A percentile compares a stretch with the other conserved stretches of the same genome.
Evolutionary conservation across 345 rosid species (phyloP).

Genomic region (Bruguiera gymnorhiza): DNA sequence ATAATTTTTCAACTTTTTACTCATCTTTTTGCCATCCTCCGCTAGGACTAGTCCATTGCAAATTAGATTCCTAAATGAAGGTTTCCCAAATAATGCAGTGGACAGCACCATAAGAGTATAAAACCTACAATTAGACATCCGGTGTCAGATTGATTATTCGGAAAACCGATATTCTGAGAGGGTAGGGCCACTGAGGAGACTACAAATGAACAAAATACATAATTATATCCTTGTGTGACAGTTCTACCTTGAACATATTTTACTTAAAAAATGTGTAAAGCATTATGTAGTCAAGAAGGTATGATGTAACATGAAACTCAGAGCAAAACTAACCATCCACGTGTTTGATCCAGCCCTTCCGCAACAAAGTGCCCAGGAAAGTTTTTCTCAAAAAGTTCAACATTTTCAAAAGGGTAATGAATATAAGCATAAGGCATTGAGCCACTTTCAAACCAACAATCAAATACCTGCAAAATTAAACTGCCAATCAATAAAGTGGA

Average conservation of each 20-base stretch:
- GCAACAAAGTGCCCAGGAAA: slow-evolving; percentile 99
- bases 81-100: slow-evolving; percentile 91
- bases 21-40: slow-evolving; percentile 99
- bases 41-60: slow-evolving; percentile 99
- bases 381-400: slow-evolving; percentile 76
- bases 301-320: neutral
- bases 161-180: no score
- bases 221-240: no score
- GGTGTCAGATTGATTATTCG: no score
- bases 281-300: neutral
- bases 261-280: neutral
- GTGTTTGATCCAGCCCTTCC: slow-evolving; percentile 99
- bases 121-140: slow-evolving; percentile 49
- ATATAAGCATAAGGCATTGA: slow-evolving; percentile 99
- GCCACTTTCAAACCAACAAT: slow-evolving; percentile 99
- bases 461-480: slow-evolving; percentile 70
- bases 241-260: neutral
- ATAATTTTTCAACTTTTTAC: slow-evolving; percentile 81
- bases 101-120: slow-evolving; percentile 99
- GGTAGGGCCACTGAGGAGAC: no score
- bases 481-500: neutral
- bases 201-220: no score
- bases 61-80: slow-evolving; percentile 87
- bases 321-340: slow-evolving; percentile 80
- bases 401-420: slow-evolving; percentile 97